Evolutionary conservation across 305 asterid genomes (phyloP), one percentile per base, ranked within the genome.

Genomic region (Ajuga reptans): DNA sequence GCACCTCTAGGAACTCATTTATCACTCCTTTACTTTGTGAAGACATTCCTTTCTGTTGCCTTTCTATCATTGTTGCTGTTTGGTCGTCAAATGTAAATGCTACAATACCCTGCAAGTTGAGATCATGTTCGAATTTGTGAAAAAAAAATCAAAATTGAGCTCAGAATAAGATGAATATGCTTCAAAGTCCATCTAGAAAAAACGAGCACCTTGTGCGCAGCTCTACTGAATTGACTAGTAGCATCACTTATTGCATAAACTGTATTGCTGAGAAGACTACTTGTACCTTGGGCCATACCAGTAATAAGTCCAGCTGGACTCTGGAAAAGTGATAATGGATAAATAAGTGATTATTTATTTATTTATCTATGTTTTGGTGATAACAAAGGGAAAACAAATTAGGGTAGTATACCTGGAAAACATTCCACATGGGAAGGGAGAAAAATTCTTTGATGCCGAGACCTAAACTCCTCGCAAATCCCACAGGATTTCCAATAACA

Each of bases 181-280:
- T 61, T 63, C 73, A 62, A 73, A 59, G 33, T 27, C 62, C 31
- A 29, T 39, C 9, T 65, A 68, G 75, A 76, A 71, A n/a, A 76
- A 51, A 54, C 67, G 82, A 61, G 60, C 73, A 92, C 99, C 99
- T 93, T 93, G 66, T 93, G 96, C 24, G 97, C 96, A 65, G 88
- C 99, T 84, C 82, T 87, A 83, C 96, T 91, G 86, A 93, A 90
- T 79, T 93, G 99, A 79, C 89, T 93, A 39, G 99, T 89, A 69
- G 99, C 96, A 83, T 93, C 99, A 84, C 92, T 93, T 75, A 93
- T 78, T 69, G 99, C 97, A 82, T 89, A 93, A 46, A 93, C 86
- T 11, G 96, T 91, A 81, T 86, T 93, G 83, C 96, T 91, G 68
- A 91, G 81, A 64, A 93, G 99, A 84, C 99, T 93, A 1, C 90